Base-by-base conservation (phyloP, 139 green algal genomes). In the Closterium sp. region DNA sequence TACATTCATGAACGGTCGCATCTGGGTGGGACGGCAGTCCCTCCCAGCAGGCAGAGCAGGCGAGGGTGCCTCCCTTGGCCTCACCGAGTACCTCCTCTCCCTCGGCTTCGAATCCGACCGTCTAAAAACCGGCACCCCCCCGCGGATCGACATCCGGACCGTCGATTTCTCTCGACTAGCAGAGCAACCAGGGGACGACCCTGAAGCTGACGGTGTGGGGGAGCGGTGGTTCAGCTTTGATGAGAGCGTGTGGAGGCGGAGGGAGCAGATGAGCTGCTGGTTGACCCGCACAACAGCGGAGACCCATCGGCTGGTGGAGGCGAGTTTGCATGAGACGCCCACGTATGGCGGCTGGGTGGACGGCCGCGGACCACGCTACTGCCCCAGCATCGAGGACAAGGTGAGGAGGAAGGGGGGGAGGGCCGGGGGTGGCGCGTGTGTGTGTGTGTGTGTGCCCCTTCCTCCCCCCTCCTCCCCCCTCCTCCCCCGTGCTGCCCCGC, bases 1-100 rank as follows among this genome's bases (percentile, higher is more conserved):
- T 30, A 99, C 98, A 1, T 99, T 99, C 89, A 99, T 99, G 97
- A 99, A 99, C 89, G 98, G 98, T 9, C 94, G 90, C 32, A 99
- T 99, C 89, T 99, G 98, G 98, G 97, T 99, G 19, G 97, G 98
- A 9, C 92, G 96, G 1, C 93, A 96, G 89, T 97, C 95, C 79
- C 97, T 99, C 95, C 91, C 96, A 0, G 98, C 98, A 21, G 98
- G 98, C 5, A 96, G 97, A 89, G 97, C 98, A 2, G 98, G 98
- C 10, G 98, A 99, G 93, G 96, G 96, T 0, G 93, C 98, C 7
- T 97, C 95, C 88, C 38, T 95, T 2, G 98, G 98, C 4, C 95
- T 99, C 29, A 99, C 98, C 2, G 98, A 99, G 94, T 92, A 95
- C 30, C 96, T 99, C 70, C 96, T 99, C 70, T 70, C 96, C 91